A percentile compares a stretch with the other conserved stretches of the same genome.
phyloP scores from a whole-genome alignment of 257 asterid genomes.

The Salvia splendens region DNA sequence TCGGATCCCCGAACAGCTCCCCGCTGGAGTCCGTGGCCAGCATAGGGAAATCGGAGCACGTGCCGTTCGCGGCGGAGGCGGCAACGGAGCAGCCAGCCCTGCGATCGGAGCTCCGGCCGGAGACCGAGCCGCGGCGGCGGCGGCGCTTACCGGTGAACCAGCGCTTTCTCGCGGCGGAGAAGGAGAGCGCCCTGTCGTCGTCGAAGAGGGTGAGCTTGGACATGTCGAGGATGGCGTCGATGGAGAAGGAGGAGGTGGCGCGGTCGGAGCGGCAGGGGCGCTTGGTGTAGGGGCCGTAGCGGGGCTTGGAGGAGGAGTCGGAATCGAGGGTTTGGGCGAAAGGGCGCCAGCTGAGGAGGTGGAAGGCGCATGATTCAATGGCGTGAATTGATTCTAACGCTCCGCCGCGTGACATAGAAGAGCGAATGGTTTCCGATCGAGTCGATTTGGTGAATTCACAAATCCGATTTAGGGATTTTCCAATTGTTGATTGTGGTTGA shows the following conservation, averaged over 20 bases:
- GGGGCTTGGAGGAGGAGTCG: conserved; percentile 55
- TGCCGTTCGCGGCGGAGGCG: conserved; percentile 84
- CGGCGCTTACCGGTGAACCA: conserved; percentile 80
- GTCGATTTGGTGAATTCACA: background rate
- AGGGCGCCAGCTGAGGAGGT: conserved; percentile 51
- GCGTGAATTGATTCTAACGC: conserved; percentile 57
- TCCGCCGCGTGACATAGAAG: conserved; percentile 59
- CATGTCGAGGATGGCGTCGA: conserved; percentile 76
- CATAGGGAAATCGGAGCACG: conserved; percentile 88
- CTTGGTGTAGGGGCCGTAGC: conserved; percentile 54
- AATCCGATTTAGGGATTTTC: background rate
- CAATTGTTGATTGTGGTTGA: background rate
- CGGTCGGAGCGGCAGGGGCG: conserved; percentile 89
- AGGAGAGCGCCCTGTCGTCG: conserved; percentile 53
- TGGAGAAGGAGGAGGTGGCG: conserved; percentile 68
- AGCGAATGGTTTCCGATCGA: background rate
- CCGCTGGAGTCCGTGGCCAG: conserved; percentile 94
- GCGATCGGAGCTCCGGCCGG: conserved; percentile 94
- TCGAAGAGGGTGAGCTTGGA: conserved; percentile 81
- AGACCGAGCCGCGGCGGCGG: conserved; percentile 79
- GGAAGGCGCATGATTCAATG: conserved; percentile 71
- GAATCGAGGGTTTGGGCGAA: conserved; percentile 53
- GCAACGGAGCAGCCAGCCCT: conserved; percentile 70
- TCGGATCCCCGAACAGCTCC: conserved; percentile 80
- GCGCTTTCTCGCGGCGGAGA: conserved; percentile 50